phyloP scores from a whole-genome alignment of 2,329 filamentous ascomycete genomes.

The Parafenestella ontariensis region DNA sequence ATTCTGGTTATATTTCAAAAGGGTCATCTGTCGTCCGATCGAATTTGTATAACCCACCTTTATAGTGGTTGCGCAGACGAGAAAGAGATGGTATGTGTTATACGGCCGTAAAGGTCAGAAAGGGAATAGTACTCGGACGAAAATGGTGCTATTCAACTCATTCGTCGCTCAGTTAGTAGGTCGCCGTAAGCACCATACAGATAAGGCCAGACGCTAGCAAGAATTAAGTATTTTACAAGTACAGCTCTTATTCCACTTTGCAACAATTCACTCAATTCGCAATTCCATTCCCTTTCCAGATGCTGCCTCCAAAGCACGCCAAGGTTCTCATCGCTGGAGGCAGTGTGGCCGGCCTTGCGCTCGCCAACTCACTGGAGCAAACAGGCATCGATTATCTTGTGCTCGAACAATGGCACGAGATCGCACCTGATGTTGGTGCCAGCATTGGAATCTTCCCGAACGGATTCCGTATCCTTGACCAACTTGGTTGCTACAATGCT shows the following conservation, averaged over 20 bases:
- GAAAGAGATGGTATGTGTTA: no score
- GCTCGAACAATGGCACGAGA: constrained; percentile 17
- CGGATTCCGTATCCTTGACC: constrained; percentile 23
- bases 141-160: no score
- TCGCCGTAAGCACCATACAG: neutral
- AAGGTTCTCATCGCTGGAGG: constrained; percentile 21
- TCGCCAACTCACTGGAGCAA: constrained; percentile 19
- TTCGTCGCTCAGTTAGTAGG: no score
- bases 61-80: no score
- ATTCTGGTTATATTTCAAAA: no score
- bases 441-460: constrained; percentile 25
- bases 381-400: constrained; percentile 19
- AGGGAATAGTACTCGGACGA: no score
- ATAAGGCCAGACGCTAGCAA: neutral
- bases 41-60: no score
- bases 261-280: neutral
- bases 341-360: constrained; percentile 16
- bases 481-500: constrained; percentile 17
- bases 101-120: no score
- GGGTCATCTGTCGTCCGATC: no score
- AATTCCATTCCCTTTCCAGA: neutral
- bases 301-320: neutral
- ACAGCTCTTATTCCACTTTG: no score
- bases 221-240: no score
- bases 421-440: constrained; percentile 23